phyloP scores from a whole-genome alignment of 2,329 filamentous ascomycete species.

The Ascochyta pisi region DNA sequence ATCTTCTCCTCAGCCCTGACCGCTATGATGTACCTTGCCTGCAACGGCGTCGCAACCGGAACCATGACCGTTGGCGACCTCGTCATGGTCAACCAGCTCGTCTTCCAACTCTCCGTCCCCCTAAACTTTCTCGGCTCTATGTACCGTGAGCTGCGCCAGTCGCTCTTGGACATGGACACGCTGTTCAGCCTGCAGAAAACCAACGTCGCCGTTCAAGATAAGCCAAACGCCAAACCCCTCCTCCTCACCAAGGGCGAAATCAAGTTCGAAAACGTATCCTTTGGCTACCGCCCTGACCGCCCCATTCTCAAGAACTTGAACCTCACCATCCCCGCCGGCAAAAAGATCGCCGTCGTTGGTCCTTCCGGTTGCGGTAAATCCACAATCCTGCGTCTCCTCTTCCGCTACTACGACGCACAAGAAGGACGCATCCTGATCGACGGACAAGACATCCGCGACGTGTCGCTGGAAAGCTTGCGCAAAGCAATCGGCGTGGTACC shows the following conservation, averaged over 20 bases:
- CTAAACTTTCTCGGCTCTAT: conserved; percentile 98
- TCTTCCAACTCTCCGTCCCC: conserved; percentile 96
- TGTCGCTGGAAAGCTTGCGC: conserved; percentile 82
- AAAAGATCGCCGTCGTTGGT: conserved; percentile 95
- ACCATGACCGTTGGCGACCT: conserved; percentile 89
- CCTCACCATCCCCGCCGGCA: conserved; percentile 90
- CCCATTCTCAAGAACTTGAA: conserved; percentile 85
- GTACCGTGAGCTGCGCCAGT: conserved; percentile 93
- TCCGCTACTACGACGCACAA: conserved; percentile 93
- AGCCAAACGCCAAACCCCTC: conserved; percentile 74
- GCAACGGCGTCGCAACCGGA: conserved; percentile 83
- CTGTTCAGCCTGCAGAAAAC: conserved; percentile 97
- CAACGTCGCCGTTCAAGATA: conserved; percentile 84
- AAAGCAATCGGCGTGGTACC: conserved; percentile 92
- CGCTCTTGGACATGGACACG: conserved; percentile 96
- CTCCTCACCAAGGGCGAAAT: conserved; percentile 84
- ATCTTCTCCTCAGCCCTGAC: conserved; percentile 96
- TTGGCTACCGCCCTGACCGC: conserved; percentile 86
- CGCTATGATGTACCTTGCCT: conserved; percentile 97
- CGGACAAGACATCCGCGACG: conserved; percentile 86
- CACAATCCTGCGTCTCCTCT: conserved; percentile 86
- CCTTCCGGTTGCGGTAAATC: conserved; percentile 97
- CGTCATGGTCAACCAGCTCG: conserved; percentile 98
- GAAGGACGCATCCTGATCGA: conserved; percentile 87
- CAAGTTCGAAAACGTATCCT: conserved; percentile 91